Evolutionary conservation across 176 grass and related monocot species (phyloP), one percentile per base, ranked within the genome.

Genomic region (Eleusine coracana): DNA sequence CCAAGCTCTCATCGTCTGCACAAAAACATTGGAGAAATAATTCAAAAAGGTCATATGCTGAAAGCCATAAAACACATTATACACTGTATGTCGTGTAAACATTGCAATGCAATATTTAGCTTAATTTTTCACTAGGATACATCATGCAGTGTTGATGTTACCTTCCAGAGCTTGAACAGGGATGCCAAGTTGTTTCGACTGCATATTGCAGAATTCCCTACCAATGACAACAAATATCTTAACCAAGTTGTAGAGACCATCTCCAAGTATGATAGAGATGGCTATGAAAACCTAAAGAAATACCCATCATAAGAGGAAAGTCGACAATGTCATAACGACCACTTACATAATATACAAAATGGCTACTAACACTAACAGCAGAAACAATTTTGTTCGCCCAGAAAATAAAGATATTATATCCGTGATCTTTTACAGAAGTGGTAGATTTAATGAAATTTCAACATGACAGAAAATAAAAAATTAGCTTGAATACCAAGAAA

Each of bases 201-300:
- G 76, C 29, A 2, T 11, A 12, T 17, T 75, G 25, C 50, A 80
- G 5, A 84, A 52, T 69, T 62, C 82, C 55, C 70, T 84, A 74
- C 41, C 31, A 29, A 84, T 80, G 23, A 75, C 4, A 23, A 84
- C 1, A 52, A 88, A 62, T 29, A 84, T 75, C n/a, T 88, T 88
- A 62, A 84, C n/a, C 31, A 88, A 84, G 70, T 88, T 88, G 25
- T 88, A 88, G n/a, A 88, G 62, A 12, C 87, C 87, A 84, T 88
- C 87, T 75, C 87, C 87, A 70, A 88, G 87, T 84, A 88, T 88
- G 76, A 88, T 63, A 68, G 87, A 74, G 52, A 88, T 84, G 39
- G 76, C 87, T 75, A 84, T 50, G 71, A 74, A 80, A 50, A 88
- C 87, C 87, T 88, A 41, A 48, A 79, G 23, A 41, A 29, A 80